Percentiles rank a stretch among this genome's conserved stretches.
Evolutionary conservation across 306 rosid species (phyloP).

Genomic region (Myrica gale): DNA sequence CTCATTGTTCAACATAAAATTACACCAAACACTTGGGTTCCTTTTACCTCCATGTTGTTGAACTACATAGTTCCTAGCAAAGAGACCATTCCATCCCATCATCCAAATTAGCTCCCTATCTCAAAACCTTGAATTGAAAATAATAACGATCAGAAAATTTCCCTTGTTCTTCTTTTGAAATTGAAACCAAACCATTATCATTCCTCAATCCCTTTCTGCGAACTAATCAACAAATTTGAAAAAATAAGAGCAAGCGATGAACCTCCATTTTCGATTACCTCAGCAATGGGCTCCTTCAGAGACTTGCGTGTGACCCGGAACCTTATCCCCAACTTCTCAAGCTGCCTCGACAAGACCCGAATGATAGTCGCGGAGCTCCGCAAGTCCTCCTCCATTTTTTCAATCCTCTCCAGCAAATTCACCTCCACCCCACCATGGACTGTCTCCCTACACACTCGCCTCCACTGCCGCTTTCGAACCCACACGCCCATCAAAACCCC

Average conservation of each 20-base stretch:
- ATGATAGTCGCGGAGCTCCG: conserved; percentile 47
- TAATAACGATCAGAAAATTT: no score
- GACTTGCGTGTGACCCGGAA: conserved; percentile 68
- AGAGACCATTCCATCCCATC: no score
- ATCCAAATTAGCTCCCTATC: no score
- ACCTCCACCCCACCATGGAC: conserved; percentile 55
- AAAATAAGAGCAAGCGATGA: not conserved
- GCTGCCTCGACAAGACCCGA: conserved; percentile 76
- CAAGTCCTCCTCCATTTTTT: conserved; percentile 79
- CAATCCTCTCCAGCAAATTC: conserved; percentile 65
- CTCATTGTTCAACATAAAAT: no score
- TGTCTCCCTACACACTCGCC: conserved; percentile 38
- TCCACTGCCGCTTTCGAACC: conserved; percentile 76
- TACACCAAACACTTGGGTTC: not conserved
- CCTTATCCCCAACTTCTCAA: conserved; percentile 83
- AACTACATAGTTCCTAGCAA: not conserved
- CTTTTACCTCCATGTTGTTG: not conserved
- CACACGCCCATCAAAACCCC: conserved; percentile 59
- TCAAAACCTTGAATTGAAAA: no score
- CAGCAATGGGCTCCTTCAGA: conserved; percentile 69
- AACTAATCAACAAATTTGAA: not conserved
- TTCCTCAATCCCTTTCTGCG: no score
- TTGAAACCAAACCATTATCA: no score
- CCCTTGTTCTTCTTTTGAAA: no score
- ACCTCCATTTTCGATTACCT: conserved; percentile 46